Evolutionary conservation across 2,329 filamentous ascomycete species (phyloP), one percentile per base, ranked within the genome.

Genomic region (Parafenestella ontariensis): DNA sequence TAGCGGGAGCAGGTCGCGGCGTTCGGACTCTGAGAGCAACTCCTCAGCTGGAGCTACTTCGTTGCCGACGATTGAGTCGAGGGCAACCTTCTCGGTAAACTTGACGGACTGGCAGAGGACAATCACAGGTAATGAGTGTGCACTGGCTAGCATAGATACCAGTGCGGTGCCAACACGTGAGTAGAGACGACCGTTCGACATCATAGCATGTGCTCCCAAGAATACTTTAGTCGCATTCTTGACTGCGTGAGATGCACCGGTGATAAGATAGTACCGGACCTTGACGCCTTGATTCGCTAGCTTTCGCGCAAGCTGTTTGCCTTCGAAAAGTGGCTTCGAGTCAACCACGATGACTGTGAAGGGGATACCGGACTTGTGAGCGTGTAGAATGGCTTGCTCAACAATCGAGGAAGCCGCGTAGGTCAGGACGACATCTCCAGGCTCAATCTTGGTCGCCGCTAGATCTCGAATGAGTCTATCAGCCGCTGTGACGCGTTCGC

Each of bases 81-180:
- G 86, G 6, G 92, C 90, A 10, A 97, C 91, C 53, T 92, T 89
- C 66, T 92, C 88, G 68, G 95, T 90, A 74, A 98, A 97, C 78
- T 98, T 99, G 79, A 98, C 88, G 3, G 90, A 95, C 79, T 98
- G 94, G 75, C 92, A 96, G 54, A 96, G 89, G 3, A 96, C 91
- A 29, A 96, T 88, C 54, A 98, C 91, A 1, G 91, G 90, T 33
- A 93, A 85, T 53, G 89, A 88, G 18, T 87, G 82, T 52, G 90
- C 86, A 46, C 88, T 86, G 5, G 93, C 94, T 37, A 89, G 87
- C 81, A 95, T 89, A 17, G 94, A 93, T 9, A 98, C 85, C 54
- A 95, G 86, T 21, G 91, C 91, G 3, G 93, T 96, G 56, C 95
- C 95, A 9, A 92, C 87, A 18, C 92, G 87, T 4, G 90, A 94